These are phyloP conservation scores for Maudiozyma turicensis DNA, from an alignment of 805 yeast genomes.

Conservation along the genomic window DNA sequence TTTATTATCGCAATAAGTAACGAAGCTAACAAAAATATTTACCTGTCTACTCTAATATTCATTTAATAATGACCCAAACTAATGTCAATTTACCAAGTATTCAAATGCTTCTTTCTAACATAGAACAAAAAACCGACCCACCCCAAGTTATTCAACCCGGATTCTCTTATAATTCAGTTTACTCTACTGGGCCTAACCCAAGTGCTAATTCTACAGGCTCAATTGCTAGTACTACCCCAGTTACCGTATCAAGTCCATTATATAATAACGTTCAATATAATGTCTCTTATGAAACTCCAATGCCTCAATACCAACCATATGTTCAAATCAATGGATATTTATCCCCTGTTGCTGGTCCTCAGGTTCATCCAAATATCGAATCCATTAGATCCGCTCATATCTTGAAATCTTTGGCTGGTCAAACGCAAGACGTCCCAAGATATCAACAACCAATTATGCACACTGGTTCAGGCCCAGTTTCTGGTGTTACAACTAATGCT, in stretches of 20 bases:
- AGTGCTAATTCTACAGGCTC: neutral
- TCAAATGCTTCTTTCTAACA: neutral
- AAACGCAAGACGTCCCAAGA: neutral
- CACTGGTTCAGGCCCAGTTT: neutral
- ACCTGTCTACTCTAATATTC: neutral
- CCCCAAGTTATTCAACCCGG: neutral
- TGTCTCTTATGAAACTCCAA: neutral
- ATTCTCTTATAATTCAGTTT: neutral
- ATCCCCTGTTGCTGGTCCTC: neutral
- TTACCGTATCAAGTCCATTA: neutral
- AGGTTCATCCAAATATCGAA: neutral
- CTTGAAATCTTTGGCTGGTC: neutral
- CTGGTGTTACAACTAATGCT: neutral
- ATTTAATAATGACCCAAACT: neutral
- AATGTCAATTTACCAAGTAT: neutral
- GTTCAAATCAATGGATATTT: neutral
- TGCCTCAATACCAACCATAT: neutral
- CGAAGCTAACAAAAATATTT: neutral
- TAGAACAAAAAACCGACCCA: neutral
- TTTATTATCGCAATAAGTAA: neutral
- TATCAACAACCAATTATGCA: neutral
- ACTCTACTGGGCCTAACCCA: neutral
- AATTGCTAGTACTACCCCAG: neutral
- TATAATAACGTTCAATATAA: neutral
- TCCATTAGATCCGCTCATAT: neutral